Evolutionary conservation across 179 eudicot genomes (phyloP), one percentile per base, ranked within the genome.

Genomic region (Silene vulgaris): DNA sequence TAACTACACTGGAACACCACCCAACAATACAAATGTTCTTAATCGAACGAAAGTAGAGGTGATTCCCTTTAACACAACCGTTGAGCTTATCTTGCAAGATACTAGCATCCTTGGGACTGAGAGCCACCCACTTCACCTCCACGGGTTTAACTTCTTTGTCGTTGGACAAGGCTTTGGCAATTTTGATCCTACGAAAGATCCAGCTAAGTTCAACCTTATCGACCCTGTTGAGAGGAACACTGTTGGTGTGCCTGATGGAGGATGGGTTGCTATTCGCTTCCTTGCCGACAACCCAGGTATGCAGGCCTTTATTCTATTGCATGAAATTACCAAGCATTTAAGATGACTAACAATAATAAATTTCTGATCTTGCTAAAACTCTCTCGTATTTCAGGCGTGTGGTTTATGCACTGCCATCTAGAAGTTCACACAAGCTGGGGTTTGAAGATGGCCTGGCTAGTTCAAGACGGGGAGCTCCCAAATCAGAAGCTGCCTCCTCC

Each of bases 131-230:
- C 80, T 83, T 16, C 86, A 83, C 61, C 77, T 83, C 9, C 86
- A 83, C 48, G 86, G 86, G 2, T 83, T 57, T 71, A 83, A 83
- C 77, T 83, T 83, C 57, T 83, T 77, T 11, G 86, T 83, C 32
- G 79, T 83, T 12, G 86, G 83, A 50, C 83, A 80, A 80, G 86
- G 86, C 23, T 83, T 80, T 17, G 86, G 86, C n/a, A 83, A 80
- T 70, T 83, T 57, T 32, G 52, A 79, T 54, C 67, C 82, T 30
- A 75, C 64, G 1, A 79, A 75, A n/a, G 72, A 79, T 71, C 82
- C 75, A 0, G 78, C 78, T 12, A 79, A 75, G 67, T 79, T 75
- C 78, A 79, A 79, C 30, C 82, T 79, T 4, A 74, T 79, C 16
- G 82, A 79, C 35, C 82, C 82, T 23, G 82, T 79, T 32, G 82